Evolutionary conservation across 2,329 filamentous ascomycete genomes (phyloP).

Genomic region (Calonectria pseudoturangicola): DNA sequence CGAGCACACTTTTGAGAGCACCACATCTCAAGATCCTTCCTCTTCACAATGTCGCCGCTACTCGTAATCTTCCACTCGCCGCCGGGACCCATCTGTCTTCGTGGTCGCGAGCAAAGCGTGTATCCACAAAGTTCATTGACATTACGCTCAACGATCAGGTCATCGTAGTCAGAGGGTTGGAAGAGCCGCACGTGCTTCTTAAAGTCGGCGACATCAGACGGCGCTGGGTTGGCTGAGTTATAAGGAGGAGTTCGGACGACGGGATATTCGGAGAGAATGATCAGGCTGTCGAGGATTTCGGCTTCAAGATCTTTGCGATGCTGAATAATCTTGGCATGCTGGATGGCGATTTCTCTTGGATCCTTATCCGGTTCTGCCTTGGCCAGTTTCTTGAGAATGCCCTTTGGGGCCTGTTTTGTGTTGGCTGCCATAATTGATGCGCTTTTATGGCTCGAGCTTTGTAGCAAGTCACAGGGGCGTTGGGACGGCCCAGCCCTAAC

Average conservation of each 20-base stretch:
- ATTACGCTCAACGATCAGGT: slow-evolving; percentile 91
- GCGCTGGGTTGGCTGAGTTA: slow-evolving; percentile 69
- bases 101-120: slow-evolving; percentile 82
- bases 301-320: slow-evolving; percentile 86
- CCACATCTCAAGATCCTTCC: slow-evolving; percentile 87
- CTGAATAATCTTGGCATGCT: slow-evolving; percentile 89
- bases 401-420: slow-evolving; percentile 65
- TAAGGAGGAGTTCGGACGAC: slow-evolving; percentile 56
- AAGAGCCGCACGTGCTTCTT: slow-evolving; percentile 81
- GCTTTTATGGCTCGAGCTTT: slow-evolving; percentile 24
- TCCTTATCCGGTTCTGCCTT: slow-evolving; percentile 57
- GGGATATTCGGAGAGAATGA: slow-evolving; percentile 80
- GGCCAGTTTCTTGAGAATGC: slow-evolving; percentile 76
- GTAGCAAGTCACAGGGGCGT: neutral
- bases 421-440: slow-evolving; percentile 52
- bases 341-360: slow-evolving; percentile 80
- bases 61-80: slow-evolving; percentile 81
- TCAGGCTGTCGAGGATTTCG: slow-evolving; percentile 82
- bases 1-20: slow-evolving; percentile 87
- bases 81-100: slow-evolving; percentile 71
- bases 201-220: slow-evolving; percentile 79
- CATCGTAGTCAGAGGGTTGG: slow-evolving; percentile 92
- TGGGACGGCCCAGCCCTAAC: neutral
- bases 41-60: slow-evolving; percentile 78
- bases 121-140: slow-evolving; percentile 90